Base-by-base conservation (phyloP, 352 stramenopile species). In the Sclerospora graminicola region DNA sequence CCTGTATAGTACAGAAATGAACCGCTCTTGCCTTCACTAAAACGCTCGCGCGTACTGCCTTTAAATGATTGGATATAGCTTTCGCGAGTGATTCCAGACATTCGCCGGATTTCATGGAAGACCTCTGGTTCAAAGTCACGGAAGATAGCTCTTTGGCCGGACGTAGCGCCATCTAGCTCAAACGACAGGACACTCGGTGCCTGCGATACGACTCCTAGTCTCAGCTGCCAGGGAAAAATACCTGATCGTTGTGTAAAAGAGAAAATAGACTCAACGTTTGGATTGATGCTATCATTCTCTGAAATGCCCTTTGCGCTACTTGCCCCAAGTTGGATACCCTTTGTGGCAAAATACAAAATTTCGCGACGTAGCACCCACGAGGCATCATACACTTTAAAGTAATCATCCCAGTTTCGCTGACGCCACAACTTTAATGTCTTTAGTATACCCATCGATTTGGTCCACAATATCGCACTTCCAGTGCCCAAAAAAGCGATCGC, bases 1-100 rank as follows among this genome's bases (percentile, higher is more conserved):
- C 80, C 78, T 1, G 83, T 92, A 63, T 89, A 95, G 45, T 93
- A 95, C 28, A 95, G 63, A 45, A 93, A 95, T 7, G 82, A 87
- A 8, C 83, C 83, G 37, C 76, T 90, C 63, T 95, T 95, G 52
- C 82, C 82, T 61, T 92, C 79, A 28, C 77, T 91, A 46, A 92
- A 93, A n/a, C 80, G 69, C 45, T 95, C 82, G 24, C 82, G 78
- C 4, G 82, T 90, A 30, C 77, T 80, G 0, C 74, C 79, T 1
- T 67, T 59, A 34, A 94, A 91, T 8, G 79, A 91, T 45, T 80
- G 60, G 31, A 85, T 71, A 36, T 90, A 89, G 34, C 54, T 73
- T 28, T 86, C 71, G 28, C 69, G 66, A 0, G 73, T 75, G 43
- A 94, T 94, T 14, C 72, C 77, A 7, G 79, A 89, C 40, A 91